Percentiles rank a stretch among this genome's conserved stretches.
Conservation (phyloP, 2,329 filamentous ascomycete species). For the Thelonectria olida region DNA sequence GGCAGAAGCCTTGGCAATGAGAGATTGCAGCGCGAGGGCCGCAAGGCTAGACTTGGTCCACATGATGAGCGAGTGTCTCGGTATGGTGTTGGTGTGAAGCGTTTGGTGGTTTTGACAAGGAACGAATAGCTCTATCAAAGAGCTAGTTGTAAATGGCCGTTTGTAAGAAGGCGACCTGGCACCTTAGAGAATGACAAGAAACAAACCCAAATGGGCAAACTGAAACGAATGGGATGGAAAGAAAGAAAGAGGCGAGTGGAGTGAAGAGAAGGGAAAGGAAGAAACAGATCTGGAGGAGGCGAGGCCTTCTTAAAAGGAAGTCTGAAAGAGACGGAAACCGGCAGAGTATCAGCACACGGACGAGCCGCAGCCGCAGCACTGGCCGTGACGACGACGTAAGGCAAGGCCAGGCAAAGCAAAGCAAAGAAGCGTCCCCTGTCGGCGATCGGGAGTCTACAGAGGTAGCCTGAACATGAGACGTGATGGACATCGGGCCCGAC, state of each 20-base stretch:
- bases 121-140: slow-evolving; percentile 42
- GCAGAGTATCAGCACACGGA: not conserved
- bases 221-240: slow-evolving; percentile 34
- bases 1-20: slow-evolving; percentile 33
- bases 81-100: slow-evolving; percentile 1
- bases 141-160: slow-evolving; percentile 24
- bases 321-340: not conserved
- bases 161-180: slow-evolving; percentile 38
- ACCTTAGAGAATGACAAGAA: slow-evolving; percentile 42
- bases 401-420: no score
- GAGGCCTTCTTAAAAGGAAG: slow-evolving; percentile 24
- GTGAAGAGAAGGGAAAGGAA: slow-evolving; percentile 20
- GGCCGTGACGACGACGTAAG: slow-evolving; percentile 23
- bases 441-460: slow-evolving; percentile 37
- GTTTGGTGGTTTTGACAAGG: slow-evolving; percentile 35
- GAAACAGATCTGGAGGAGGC: slow-evolving; percentile 16
- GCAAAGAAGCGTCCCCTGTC: slow-evolving; percentile 27
- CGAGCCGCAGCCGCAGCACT: slow-evolving; percentile 22
- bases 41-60: slow-evolving; percentile 36
- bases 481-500: slow-evolving; percentile 21
- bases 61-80: slow-evolving; percentile 27
- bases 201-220: slow-evolving; percentile 36
- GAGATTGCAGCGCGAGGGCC: slow-evolving; percentile 36
- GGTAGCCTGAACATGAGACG: slow-evolving; percentile 41
- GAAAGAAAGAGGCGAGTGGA: slow-evolving; percentile 29